Evolutionary conservation across 2,329 filamentous ascomycete species (phyloP), one percentile per base, ranked within the genome.

Genomic region (Phialemoniopsis sp.): DNA sequence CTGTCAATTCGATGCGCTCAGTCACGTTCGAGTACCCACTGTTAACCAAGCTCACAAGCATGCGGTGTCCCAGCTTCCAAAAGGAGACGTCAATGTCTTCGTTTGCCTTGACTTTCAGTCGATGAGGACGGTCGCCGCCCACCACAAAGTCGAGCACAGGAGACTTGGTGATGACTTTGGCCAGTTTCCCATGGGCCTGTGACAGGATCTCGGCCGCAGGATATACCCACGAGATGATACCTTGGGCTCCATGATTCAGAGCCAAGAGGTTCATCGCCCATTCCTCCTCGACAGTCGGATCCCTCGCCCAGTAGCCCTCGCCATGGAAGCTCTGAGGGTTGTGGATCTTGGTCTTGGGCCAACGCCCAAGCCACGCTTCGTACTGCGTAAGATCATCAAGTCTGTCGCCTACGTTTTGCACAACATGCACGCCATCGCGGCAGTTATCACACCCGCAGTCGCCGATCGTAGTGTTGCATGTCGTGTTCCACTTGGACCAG

Each of bases 371-470:
- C 59, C 63, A 67, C 2, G 32, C 10, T 43, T 70, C 67, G 47
- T 71, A 64, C 12, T 29, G 43, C 1, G 47, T 38, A 16, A 70
- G 46, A 35, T 59, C 58, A 14, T 71, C 65, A 29, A 72, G 50
- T 1, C 70, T 59, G 12, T 42, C 34, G 2, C 62, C 29, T 0
- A 82, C 70, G 49, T 83, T 78, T 15, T 65, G 60, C 14, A 80
- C 62, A 9, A 53, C 54, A 35, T 66, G 60, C 12, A 76, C 60
- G n/a, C 53, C 54, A 37, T 73, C 75, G 3, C 55, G 47, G 54
- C 79, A 83, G 55, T 76, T 71, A 51, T 83, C 79, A 55, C 80
- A 83, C 8, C 78, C 79, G 57, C 78, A 81, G 58, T 76, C 73
- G 45, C 78, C 78, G 38, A 80, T 74, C 0, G 78, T 82, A 4